Conservation (phyloP, 305 asterid genomes). For the Fraxinus paxiana region DNA sequence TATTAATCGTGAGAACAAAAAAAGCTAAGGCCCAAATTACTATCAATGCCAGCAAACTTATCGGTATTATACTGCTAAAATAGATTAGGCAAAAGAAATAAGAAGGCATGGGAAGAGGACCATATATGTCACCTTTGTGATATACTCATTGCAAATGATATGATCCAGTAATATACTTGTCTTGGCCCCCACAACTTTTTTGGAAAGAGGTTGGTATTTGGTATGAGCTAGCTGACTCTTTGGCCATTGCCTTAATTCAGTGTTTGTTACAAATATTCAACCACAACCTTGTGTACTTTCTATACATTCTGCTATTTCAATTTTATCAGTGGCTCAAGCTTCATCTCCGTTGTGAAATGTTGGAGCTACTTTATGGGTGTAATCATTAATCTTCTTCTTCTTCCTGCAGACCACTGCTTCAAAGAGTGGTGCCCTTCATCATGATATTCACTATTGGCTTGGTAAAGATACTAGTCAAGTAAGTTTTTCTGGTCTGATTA, state of each 20-base stretch:
- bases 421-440: conserved; percentile 75
- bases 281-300: conserved; percentile 7
- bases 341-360: conserved; percentile 2
- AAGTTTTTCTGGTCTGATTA: conserved; percentile 22
- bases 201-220: background rate
- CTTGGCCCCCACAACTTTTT: background rate
- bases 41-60: background rate
- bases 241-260: conserved; percentile 10
- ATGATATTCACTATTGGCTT: conserved; percentile 95
- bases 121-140: background rate
- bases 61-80: background rate
- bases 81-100: background rate
- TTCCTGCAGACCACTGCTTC: conserved; percentile 71
- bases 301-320: background rate
- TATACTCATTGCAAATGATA: background rate
- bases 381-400: conserved; percentile 29
- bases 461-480: conserved; percentile 97
- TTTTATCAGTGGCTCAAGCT: background rate
- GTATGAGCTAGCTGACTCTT: background rate
- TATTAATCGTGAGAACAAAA: background rate
- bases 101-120: background rate
- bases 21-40: background rate
- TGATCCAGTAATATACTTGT: background rate
- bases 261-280: background rate
- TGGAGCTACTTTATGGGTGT: conserved; percentile 17